Evolutionary conservation across 805 yeast genomes (phyloP).

Genomic region (Pichia deserticola): DNA sequence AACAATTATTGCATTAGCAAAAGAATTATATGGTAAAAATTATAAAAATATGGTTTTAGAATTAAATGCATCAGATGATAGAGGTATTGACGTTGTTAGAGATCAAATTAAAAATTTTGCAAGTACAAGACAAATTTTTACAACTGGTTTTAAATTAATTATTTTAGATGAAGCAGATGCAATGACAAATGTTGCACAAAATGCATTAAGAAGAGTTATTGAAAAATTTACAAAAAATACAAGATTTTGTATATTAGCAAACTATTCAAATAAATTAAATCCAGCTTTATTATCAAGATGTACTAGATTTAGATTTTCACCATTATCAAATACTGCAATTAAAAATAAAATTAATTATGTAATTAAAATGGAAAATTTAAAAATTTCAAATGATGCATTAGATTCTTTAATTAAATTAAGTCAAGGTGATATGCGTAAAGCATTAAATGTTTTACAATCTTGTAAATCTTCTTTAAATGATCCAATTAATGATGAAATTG

Average conservation of each 20-base stretch:
- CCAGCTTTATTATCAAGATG: slow-evolving; percentile 94
- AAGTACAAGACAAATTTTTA: slow-evolving; percentile 87
- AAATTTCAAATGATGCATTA: slow-evolving; percentile 51
- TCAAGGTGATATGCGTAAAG: slow-evolving; percentile 96
- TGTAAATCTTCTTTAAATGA: slow-evolving; percentile 70
- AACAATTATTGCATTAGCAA: slow-evolving; percentile 79
- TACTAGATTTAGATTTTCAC: slow-evolving; percentile 89
- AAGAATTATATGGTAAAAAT: slow-evolving; percentile 75
- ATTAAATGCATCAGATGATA: slow-evolving; percentile 92
- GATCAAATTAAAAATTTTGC: slow-evolving; percentile 97
- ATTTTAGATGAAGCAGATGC: slow-evolving; percentile 96
- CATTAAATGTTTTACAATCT: slow-evolving; percentile 89
- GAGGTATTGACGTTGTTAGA: slow-evolving; percentile 97
- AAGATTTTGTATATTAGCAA: slow-evolving; percentile 92
- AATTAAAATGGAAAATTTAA: slow-evolving; percentile 56
- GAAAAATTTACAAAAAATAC: slow-evolving; percentile 92
- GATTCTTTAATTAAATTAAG: slow-evolving; percentile 61
- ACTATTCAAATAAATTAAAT: slow-evolving; percentile 89
- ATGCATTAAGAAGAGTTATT: slow-evolving; percentile 74
- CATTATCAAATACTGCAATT: slow-evolving; percentile 63
- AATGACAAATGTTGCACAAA: slow-evolving; percentile 84
- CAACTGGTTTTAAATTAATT: slow-evolving; percentile 76
- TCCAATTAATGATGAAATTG: slow-evolving; percentile 42
- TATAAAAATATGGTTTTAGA: slow-evolving; percentile 88
- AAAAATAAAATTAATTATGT: slow-evolving; percentile 62